These are phyloP conservation scores for Haplosporangium sp. DNA, from an alignment of 371 early-diverging fungal species.

Conservation along the genomic window DNA sequence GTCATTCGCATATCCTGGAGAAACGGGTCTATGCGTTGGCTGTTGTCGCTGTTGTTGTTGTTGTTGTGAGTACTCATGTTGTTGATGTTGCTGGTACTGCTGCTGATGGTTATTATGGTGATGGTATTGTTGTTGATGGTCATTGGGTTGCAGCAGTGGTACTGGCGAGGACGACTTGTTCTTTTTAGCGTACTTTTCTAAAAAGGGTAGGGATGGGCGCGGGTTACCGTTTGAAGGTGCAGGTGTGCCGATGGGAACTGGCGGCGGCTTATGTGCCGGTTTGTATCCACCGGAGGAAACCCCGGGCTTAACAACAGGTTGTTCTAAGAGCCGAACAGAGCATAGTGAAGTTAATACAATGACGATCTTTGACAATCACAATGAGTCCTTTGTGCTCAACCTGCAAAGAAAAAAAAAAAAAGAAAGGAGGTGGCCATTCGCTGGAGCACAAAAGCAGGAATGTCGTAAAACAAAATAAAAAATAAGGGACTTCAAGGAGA, in stretches of 20 bases:
- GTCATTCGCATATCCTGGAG: background rate
- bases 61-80: background rate
- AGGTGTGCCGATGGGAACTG: slow-evolving; percentile 20
- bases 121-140: too few species aligned
- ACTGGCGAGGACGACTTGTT: slow-evolving; percentile 31
- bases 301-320: background rate
- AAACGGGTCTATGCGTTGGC: background rate
- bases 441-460: too few species aligned
- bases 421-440: too few species aligned
- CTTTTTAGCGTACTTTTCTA: slow-evolving; percentile 54
- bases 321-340: too few species aligned
- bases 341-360: too few species aligned
- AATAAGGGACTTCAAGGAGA: too few species aligned
- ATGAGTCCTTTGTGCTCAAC: too few species aligned
- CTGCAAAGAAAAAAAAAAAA: too few species aligned
- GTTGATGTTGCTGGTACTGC: background rate
- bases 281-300: slow-evolving; percentile 32
- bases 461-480: too few species aligned
- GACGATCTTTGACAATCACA: too few species aligned
- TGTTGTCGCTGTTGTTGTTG: background rate
- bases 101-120: background rate
- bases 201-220: slow-evolving; percentile 38
- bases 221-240: background rate
- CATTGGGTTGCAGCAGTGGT: slow-evolving; percentile 15
- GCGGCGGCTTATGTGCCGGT: slow-evolving; percentile 35